A percentile compares a stretch with the other conserved stretches of the same genome.
These are phyloP conservation scores for Spencermartinsiella ligniputridi DNA, from an alignment of 1,139 yeast genomes.

Conservation along the genomic window DNA sequence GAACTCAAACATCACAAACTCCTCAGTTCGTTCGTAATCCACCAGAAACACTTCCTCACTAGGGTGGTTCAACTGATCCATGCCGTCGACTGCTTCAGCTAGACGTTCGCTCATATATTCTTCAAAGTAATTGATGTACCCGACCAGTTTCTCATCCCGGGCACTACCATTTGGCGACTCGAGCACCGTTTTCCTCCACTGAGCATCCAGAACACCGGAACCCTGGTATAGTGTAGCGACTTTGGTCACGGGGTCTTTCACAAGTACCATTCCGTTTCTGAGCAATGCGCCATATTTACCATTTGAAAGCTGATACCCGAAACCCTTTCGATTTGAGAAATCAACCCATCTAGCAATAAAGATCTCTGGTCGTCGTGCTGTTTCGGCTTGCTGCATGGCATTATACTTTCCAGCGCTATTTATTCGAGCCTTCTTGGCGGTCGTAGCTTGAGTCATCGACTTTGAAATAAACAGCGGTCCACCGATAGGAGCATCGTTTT, in stretches of 20 bases:
- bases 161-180: background rate
- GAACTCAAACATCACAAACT: conserved; percentile 73
- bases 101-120: conserved; percentile 35
- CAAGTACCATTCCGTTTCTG: background rate
- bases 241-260: background rate
- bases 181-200: background rate
- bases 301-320: conserved; percentile 85
- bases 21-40: conserved; percentile 62
- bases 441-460: background rate
- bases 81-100: conserved; percentile 4
- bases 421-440: background rate
- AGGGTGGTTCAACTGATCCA: conserved; percentile 2
- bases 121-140: conserved; percentile 29
- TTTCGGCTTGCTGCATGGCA: background rate
- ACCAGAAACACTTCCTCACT: conserved; percentile 53
- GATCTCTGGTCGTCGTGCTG: conserved; percentile 14
- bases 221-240: background rate
- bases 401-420: background rate
- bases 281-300: conserved; percentile 64
- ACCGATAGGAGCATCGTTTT: conserved; percentile 15
- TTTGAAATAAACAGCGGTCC: background rate
- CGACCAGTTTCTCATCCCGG: conserved; percentile 25
- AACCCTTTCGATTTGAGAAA: conserved; percentile 92
- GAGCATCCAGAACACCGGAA: too few species aligned
- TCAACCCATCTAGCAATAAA: conserved; percentile 97